phyloP scores from a whole-genome alignment of 1,284 basidiomycete genomes.

The Inonotus hispidus region DNA sequence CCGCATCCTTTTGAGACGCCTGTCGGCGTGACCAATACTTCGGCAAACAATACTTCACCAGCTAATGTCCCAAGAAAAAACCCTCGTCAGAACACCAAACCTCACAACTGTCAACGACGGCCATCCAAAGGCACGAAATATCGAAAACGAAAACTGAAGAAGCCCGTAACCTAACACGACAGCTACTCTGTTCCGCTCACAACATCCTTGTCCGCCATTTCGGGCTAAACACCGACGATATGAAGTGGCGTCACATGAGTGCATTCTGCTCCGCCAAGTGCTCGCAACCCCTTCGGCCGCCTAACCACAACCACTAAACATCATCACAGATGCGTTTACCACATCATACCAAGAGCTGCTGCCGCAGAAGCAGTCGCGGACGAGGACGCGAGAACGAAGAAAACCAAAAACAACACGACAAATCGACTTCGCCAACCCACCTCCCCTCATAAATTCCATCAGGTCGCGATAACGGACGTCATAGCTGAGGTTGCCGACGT shows the following conservation, averaged over 20 bases:
- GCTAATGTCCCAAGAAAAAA: conserved; percentile 79
- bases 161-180: conserved; percentile 6
- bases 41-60: conserved; percentile 98
- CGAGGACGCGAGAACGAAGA: neutral
- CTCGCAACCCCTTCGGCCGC: conserved; percentile 2
- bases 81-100: conserved; percentile 68
- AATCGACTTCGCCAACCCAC: conserved; percentile 76
- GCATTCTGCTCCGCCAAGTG: conserved; percentile 3
- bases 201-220: conserved; percentile 4
- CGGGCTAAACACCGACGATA: conserved; percentile 1
- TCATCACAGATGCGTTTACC: conserved; percentile 3
- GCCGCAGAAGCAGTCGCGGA: neutral
- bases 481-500: conserved; percentile 97
- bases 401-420: conserved; percentile 21
- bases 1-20: conserved; percentile 98
- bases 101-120: conserved; percentile 59
- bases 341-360: neutral
- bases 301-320: conserved; percentile 13
- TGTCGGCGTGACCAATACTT: conserved; percentile 94
- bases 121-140: conserved; percentile 16
- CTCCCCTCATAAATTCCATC: conserved; percentile 98
- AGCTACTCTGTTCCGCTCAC: conserved; percentile 10
- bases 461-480: conserved; percentile 96
- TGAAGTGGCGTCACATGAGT: neutral
- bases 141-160: conserved; percentile 12